phyloP scores from a whole-genome alignment of 768 basidiomycete genomes.

The Calvatia gigantea region DNA sequence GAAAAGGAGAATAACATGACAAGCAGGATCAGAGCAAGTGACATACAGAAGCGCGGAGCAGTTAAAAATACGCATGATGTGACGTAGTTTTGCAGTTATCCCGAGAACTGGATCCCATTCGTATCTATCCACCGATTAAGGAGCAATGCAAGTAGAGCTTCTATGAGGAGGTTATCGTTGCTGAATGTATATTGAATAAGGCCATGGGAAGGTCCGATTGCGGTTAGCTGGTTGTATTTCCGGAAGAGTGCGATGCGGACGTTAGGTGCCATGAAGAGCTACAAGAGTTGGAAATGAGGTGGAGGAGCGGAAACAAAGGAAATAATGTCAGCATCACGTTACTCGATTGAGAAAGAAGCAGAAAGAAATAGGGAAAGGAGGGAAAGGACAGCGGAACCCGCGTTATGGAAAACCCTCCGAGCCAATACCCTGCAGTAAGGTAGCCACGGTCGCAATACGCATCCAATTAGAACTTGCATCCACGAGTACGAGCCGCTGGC shows the following conservation, averaged over 20 bases:
- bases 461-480: background rate
- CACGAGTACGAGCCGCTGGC: background rate
- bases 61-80: background rate
- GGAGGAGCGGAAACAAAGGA: constrained; percentile 1
- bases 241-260: constrained; percentile 57
- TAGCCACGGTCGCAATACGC: background rate
- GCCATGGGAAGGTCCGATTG: constrained; percentile 62
- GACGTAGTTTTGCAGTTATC: constrained; percentile 9
- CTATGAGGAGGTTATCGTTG: constrained; percentile 55
- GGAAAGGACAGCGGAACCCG: background rate
- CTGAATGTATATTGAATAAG: constrained; percentile 62
- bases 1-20: background rate
- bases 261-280: constrained; percentile 46
- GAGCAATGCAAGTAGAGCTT: constrained; percentile 62
- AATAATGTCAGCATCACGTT: background rate
- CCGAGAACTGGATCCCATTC: constrained; percentile 37
- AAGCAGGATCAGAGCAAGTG: constrained; percentile 12
- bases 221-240: constrained; percentile 47
- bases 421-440: background rate
- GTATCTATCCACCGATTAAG: constrained; percentile 76
- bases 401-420: constrained; percentile 7
- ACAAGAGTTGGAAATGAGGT: background rate
- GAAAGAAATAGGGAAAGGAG: background rate
- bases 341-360: constrained; percentile 1
- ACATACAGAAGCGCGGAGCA: background rate